Evolutionary conservation across 1,284 basidiomycete genomes (phyloP).

Genomic region (Boletellus sp.): DNA sequence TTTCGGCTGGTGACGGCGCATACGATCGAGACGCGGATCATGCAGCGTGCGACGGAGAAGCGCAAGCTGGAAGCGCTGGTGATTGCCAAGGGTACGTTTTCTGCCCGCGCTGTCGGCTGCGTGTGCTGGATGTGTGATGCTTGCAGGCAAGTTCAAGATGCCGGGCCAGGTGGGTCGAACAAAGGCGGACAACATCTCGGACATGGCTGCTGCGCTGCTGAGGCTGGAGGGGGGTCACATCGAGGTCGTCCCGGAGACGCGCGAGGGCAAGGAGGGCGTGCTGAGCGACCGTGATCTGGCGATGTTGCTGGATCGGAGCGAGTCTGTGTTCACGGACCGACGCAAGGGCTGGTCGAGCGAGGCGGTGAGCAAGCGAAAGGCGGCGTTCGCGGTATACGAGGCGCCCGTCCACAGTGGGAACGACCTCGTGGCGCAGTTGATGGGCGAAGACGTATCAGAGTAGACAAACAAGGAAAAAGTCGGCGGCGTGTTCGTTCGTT

Average conservation of each 20-base stretch:
- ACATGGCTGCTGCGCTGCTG: constrained; percentile 79
- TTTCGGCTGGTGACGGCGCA: constrained; percentile 85
- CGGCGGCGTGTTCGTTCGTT: no score
- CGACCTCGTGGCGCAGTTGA: constrained; percentile 69
- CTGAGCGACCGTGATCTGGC: constrained; percentile 81
- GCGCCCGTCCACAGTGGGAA: constrained; percentile 66
- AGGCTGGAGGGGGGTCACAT: constrained; percentile 87
- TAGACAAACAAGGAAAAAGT: neutral
- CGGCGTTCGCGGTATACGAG: constrained; percentile 84
- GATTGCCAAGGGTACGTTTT: constrained; percentile 75
- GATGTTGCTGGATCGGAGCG: constrained; percentile 76
- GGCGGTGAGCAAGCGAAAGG: constrained; percentile 38
- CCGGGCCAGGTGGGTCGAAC: constrained; percentile 45
- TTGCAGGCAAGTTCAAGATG: constrained; percentile 74
- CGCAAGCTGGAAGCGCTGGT: constrained; percentile 90
- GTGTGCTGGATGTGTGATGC: neutral
- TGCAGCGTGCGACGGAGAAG: constrained; percentile 86
- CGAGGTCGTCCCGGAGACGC: constrained; percentile 73
- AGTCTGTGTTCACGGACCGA: constrained; percentile 74
- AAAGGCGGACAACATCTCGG: constrained; percentile 64
- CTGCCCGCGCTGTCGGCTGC: neutral
- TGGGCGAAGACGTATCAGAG: constrained; percentile 46
- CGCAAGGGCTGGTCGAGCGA: constrained; percentile 72
- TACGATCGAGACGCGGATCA: constrained; percentile 89
- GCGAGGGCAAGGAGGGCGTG: constrained; percentile 64